A percentile compares a stretch with the other conserved stretches of the same genome.
Conservation (phyloP, 352 stramenopile genomes). For the Phytophthora boehmeriae region DNA sequence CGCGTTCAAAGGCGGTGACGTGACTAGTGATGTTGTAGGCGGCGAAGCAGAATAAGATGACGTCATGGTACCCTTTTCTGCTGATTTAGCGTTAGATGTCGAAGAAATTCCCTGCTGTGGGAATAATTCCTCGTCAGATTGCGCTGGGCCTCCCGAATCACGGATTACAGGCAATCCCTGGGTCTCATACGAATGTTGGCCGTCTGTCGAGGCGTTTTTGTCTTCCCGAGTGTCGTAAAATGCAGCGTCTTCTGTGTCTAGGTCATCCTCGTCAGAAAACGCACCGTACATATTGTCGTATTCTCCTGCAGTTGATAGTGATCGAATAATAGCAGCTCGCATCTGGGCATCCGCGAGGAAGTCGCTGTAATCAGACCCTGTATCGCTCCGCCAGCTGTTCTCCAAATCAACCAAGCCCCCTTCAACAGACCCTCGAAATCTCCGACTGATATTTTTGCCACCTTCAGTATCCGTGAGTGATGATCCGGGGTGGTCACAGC, state of each 20-base stretch:
- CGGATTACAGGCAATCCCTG: neutral
- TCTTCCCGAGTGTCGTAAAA: conserved; percentile 40
- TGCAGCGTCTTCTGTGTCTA: conserved; percentile 44
- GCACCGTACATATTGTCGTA: conserved; percentile 43
- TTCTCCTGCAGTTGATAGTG: conserved; percentile 64
- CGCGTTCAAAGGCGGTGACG: conserved; percentile 44
- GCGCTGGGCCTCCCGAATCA: neutral
- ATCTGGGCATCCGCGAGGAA: conserved; percentile 81
- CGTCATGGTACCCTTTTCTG: neutral
- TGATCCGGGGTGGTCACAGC: conserved; percentile 56
- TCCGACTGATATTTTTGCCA: conserved; percentile 30
- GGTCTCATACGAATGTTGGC: conserved; percentile 4
- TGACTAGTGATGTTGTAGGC: conserved; percentile 13
- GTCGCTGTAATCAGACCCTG: conserved; percentile 78
- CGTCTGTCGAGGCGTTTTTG: conserved; percentile 1
- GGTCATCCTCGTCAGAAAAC: conserved; percentile 60
- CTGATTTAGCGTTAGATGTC: conserved; percentile 15
- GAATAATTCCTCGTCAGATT: neutral
- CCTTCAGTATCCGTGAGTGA: conserved; percentile 57
- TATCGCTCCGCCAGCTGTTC: conserved; percentile 72
- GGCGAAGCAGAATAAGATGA: conserved; percentile 15
- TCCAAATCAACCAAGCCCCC: conserved; percentile 44
- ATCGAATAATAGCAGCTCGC: conserved; percentile 76
- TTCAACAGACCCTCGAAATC: conserved; percentile 42
- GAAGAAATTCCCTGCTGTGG: conserved; percentile 1